A percentile compares a stretch with the other conserved stretches of the same genome.
Evolutionary conservation across 2,329 filamentous ascomycete genomes (phyloP).

Genomic region (Neonectria magnoliae): DNA sequence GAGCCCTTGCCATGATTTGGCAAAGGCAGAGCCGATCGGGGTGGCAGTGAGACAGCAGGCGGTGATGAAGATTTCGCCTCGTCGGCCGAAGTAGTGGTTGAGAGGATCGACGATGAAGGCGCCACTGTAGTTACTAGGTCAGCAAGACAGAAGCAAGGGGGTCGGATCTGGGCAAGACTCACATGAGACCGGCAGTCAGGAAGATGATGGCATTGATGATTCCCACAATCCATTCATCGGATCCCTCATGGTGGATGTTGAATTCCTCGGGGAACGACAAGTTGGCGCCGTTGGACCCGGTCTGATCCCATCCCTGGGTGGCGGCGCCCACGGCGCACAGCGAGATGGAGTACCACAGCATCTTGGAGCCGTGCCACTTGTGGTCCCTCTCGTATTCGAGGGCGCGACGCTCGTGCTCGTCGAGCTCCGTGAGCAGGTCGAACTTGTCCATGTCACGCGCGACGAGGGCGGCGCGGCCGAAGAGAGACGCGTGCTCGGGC

Average conservation of each 20-base stretch:
- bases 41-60: slow-evolving; percentile 53
- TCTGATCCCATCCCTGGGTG: slow-evolving; percentile 72
- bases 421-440: slow-evolving; percentile 41
- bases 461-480: slow-evolving; percentile 51
- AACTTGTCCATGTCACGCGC: slow-evolving; percentile 45
- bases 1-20: slow-evolving; percentile 72
- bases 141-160: background rate
- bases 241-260: slow-evolving; percentile 48
- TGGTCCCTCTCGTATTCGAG: slow-evolving; percentile 61
- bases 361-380: slow-evolving; percentile 64
- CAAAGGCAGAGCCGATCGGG: slow-evolving; percentile 60
- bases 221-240: slow-evolving; percentile 56
- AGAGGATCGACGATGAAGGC: slow-evolving; percentile 59
- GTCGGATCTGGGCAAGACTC: slow-evolving; percentile 44
- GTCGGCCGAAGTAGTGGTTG: slow-evolving; percentile 72
- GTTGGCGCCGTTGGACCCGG: slow-evolving; percentile 69
- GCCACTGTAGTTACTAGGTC: slow-evolving; percentile 19
- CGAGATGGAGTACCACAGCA: slow-evolving; percentile 56
- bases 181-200: slow-evolving; percentile 65
- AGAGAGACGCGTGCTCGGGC: slow-evolving; percentile 56
- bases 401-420: slow-evolving; percentile 48
- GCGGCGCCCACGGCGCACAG: slow-evolving; percentile 66
- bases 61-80: slow-evolving; percentile 72
- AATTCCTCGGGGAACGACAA: slow-evolving; percentile 64
- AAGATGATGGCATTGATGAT: slow-evolving; percentile 49